phyloP scores from a whole-genome alignment of 495 filamentous ascomycete genomes.

The Aspergillus affinis region DNA sequence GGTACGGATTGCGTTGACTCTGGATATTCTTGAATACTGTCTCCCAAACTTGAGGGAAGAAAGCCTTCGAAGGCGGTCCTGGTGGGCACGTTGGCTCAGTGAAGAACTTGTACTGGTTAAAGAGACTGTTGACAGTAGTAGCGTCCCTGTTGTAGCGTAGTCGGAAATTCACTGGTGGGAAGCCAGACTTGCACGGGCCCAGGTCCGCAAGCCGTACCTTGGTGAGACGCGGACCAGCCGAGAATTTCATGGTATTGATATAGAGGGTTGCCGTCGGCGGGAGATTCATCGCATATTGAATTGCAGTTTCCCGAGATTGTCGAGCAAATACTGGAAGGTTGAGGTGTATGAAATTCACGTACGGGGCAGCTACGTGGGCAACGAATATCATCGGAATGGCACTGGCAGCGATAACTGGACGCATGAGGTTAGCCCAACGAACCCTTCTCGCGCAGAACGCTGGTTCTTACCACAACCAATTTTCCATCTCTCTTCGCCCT shows the following conservation, averaged over 20 bases:
- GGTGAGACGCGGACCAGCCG: conserved; percentile 40
- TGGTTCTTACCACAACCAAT: conserved; percentile 45
- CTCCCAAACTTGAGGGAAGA: conserved; percentile 46
- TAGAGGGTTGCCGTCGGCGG: conserved; percentile 64
- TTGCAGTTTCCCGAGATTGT: conserved; percentile 61
- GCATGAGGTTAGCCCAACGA: conserved; percentile 3
- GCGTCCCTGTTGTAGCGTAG: conserved; percentile 9
- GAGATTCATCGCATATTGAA: conserved; percentile 60
- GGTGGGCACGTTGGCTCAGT: conserved; percentile 32
- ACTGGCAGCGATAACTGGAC: conserved; percentile 56
- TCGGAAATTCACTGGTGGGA: conserved; percentile 43
- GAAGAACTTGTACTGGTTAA: conserved; percentile 28
- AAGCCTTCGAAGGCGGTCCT: conserved; percentile 35
- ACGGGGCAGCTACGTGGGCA: conserved; percentile 62
- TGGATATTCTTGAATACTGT: conserved; percentile 41
- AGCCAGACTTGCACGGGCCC: conserved; percentile 25
- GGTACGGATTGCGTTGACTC: conserved; percentile 10
- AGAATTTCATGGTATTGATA: conserved; percentile 68
- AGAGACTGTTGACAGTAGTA: conserved; percentile 8
- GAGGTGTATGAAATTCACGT: conserved; percentile 71
- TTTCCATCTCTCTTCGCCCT: conserved; percentile 46
- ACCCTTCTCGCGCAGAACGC: not conserved
- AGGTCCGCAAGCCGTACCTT: conserved; percentile 43
- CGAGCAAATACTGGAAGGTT: conserved; percentile 69
- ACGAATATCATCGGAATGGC: conserved; percentile 67